Evolutionary conservation across 2,329 filamentous ascomycete species (phyloP).

Genomic region (Sporothrix inflata): DNA sequence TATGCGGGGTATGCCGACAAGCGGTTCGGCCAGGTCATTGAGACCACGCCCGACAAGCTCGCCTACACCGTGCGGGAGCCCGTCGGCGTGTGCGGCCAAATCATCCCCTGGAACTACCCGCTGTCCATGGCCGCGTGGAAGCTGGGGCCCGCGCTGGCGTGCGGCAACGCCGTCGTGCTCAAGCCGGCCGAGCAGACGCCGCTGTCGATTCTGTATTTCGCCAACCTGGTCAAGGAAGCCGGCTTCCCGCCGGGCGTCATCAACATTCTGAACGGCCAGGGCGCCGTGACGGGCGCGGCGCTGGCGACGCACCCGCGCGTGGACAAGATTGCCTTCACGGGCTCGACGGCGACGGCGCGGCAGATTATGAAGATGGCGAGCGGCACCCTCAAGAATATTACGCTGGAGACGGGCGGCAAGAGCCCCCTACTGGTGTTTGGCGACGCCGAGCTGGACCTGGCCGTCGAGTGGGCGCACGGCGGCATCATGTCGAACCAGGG

Average conservation of each 20-base stretch:
- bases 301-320: conserved; percentile 66
- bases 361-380: conserved; percentile 70
- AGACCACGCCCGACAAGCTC: conserved; percentile 62
- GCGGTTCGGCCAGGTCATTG: conserved; percentile 70
- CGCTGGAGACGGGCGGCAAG: conserved; percentile 64
- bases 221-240: conserved; percentile 66
- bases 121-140: conserved; percentile 74
- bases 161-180: conserved; percentile 63
- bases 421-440: conserved; percentile 61
- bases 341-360: conserved; percentile 67
- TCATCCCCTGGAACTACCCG: conserved; percentile 77
- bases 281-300: conserved; percentile 66
- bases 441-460: conserved; percentile 64
- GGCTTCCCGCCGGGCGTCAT: conserved; percentile 76
- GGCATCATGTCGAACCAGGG: conserved; percentile 70
- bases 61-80: conserved; percentile 72
- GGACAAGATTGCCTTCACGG: conserved; percentile 76
- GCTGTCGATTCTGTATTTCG: conserved; percentile 64
- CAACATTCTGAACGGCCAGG: conserved; percentile 71
- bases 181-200: conserved; percentile 68
- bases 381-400: conserved; percentile 62
- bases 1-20: conserved; percentile 76
- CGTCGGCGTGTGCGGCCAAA: conserved; percentile 69
- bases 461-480: conserved; percentile 55
- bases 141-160: conserved; percentile 66